Conservation (phyloP, 108 stramenopile genomes). For the Mediolabrus comicus region DNA sequence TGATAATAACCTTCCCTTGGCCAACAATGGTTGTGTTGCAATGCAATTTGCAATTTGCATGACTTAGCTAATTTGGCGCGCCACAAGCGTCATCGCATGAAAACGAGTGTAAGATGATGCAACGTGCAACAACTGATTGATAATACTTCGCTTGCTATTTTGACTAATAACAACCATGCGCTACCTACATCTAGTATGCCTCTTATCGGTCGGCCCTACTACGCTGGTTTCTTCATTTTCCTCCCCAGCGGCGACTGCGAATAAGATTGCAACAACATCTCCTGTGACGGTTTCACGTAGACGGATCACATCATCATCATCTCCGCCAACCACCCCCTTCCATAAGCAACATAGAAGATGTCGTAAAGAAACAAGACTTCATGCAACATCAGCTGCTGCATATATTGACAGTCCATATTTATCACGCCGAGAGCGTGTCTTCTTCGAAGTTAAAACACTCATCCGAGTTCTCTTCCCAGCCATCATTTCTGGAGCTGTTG, state of each 20-base stretch:
- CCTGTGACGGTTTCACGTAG: not conserved
- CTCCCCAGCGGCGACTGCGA: not conserved
- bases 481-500: conserved; percentile 19
- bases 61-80: not conserved
- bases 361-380: not conserved
- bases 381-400: not conserved
- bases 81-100: conserved; percentile 1
- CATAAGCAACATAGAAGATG: not conserved
- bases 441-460: conserved; percentile 25
- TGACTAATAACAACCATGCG: not conserved
- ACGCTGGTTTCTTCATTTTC: not conserved
- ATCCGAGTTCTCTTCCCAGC: conserved; percentile 44
- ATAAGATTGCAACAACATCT: not conserved
- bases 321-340: not conserved
- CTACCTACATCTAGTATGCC: not conserved
- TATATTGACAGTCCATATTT: not conserved
- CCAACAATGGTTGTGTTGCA: no score
- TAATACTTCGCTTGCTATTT: no score
- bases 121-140: no score
- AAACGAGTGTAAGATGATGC: no score
- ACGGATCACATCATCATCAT: not conserved
- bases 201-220: not conserved
- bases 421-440: conserved; percentile 18
- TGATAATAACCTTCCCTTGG: not conserved
- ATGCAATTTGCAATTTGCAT: no score